Evolutionary conservation across 257 asterid genomes (phyloP).

Genomic region (Salvia splendens): DNA sequence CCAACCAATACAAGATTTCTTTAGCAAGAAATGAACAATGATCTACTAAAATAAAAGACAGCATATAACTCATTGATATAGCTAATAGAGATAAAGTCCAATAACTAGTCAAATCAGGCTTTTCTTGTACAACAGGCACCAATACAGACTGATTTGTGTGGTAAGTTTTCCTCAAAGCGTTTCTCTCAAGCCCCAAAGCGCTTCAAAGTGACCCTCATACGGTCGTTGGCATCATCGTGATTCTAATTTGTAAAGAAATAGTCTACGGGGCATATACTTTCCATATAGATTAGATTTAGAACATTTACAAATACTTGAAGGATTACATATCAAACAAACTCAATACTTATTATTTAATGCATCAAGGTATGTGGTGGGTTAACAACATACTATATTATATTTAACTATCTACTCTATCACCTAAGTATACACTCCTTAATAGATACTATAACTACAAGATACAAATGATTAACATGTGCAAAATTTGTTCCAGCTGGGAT

Average conservation of each 20-base stretch:
- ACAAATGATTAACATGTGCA: neutral
- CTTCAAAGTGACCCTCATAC: conserved; percentile 9
- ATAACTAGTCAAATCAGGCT: neutral
- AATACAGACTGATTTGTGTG: neutral
- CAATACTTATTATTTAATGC: too few species aligned
- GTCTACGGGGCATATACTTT: neutral
- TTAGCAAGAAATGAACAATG: conserved; percentile 8
- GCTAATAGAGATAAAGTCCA: neutral
- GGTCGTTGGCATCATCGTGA: neutral
- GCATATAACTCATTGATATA: neutral
- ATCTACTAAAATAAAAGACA: neutral
- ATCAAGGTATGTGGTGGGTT: too few species aligned
- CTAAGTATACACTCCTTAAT: too few species aligned
- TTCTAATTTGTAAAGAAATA: conserved; percentile 8
- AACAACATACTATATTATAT: too few species aligned
- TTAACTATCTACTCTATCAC: too few species aligned
- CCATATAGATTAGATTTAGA: too few species aligned
- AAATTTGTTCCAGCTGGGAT: neutral
- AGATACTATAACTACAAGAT: too few species aligned
- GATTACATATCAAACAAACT: too few species aligned
- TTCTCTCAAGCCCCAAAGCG: too few species aligned
- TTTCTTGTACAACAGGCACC: neutral
- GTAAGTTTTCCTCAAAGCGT: conserved; percentile 2
- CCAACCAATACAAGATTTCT: neutral
- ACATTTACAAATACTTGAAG: too few species aligned